Evolutionary conservation across 2,329 filamentous ascomycete species (phyloP).

Genomic region (Ampelomyces quisqualis): DNA sequence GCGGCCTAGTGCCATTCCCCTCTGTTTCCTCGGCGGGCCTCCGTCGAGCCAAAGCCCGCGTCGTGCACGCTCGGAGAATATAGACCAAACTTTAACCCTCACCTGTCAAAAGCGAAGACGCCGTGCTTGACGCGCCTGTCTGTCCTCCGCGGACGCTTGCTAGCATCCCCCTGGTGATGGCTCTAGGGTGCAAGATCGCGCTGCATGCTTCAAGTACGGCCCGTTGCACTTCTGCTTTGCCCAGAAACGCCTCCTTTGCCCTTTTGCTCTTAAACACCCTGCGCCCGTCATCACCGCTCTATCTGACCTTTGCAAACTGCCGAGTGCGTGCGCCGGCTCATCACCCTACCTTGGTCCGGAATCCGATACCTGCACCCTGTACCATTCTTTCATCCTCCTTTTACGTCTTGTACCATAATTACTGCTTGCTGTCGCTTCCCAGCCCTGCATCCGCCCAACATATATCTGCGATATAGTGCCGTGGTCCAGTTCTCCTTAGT

Average conservation of each 20-base stretch:
- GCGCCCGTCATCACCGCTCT: constrained; percentile 30
- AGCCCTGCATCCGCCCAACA: background rate
- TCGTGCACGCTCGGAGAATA: constrained; percentile 43
- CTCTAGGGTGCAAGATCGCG: constrained; percentile 33
- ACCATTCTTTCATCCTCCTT: constrained; percentile 2
- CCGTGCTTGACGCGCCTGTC: constrained; percentile 33
- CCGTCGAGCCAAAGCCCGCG: constrained; percentile 24
- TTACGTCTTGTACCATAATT: constrained; percentile 1
- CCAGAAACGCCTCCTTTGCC: constrained; percentile 38
- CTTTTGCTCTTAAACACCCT: constrained; percentile 31
- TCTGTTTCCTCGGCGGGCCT: constrained; percentile 29
- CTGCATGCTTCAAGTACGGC: constrained; percentile 41
- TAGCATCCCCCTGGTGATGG: constrained; percentile 30
- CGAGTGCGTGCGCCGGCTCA: constrained; percentile 36
- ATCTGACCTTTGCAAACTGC: constrained; percentile 29
- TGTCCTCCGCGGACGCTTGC: constrained; percentile 29
- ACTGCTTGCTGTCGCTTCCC: background rate
- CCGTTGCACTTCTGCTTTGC: constrained; percentile 44
- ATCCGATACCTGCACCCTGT: constrained; percentile 18
- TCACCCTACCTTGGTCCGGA: constrained; percentile 9
- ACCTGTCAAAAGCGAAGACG: constrained; percentile 40
- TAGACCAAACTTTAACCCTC: constrained; percentile 41
- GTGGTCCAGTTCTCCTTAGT: constrained; percentile 4
- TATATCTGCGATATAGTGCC: constrained; percentile 15
- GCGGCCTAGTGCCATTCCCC: constrained; percentile 30